Base-by-base conservation (phyloP, 768 basidiomycete genomes). In the Russula vinacea region DNA sequence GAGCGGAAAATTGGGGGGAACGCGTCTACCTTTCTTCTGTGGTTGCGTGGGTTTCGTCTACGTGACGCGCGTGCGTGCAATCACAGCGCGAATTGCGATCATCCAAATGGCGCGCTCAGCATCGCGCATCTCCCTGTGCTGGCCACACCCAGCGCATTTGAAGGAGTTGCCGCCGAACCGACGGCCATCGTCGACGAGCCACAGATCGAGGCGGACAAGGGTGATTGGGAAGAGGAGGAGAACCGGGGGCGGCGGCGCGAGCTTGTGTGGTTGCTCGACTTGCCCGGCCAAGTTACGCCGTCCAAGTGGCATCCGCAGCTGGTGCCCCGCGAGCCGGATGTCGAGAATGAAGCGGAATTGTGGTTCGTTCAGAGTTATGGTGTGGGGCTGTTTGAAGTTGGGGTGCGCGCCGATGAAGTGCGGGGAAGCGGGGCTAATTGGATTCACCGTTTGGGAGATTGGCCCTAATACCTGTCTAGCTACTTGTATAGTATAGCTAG, bases 371-470 rank as follows among this genome's bases (percentile, higher is more conserved):
- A 53, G 35, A 54, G 60, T 19, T 65, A 66, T 10, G 75, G 74
- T 0, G 62, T 74, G 10, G 79, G 80, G n/a, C n/a, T 33, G 5
- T 78, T 86, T n/a, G n/a, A n/a, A n/a, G 0, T 87, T 3, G 84
- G 76, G 1, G 79, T 87, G 64, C 75, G 65, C 55, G 78, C 84
- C 1, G 70, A 62, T 7, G 61, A 49, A 19, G 24, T 2, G 69
- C 68, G 7, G 71, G 71, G 13, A 72, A 72, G 14, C 71, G 68
- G n/a, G 78, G 75, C 17, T 70, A 67, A 50, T 69, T 72, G 1
- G 70, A 56, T 4, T 84, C 81, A n/a, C 83, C 82, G 17, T 84
- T 80, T 62, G 83, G 82, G 11, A 81, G 75, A 68, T 75, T 84
- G 35, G 77, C 78, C 6, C 84, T 80, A 80, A 42, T 70, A 45